Base-by-base conservation (phyloP, 2,329 filamentous ascomycete species). In the Diplodia sapinea region DNA sequence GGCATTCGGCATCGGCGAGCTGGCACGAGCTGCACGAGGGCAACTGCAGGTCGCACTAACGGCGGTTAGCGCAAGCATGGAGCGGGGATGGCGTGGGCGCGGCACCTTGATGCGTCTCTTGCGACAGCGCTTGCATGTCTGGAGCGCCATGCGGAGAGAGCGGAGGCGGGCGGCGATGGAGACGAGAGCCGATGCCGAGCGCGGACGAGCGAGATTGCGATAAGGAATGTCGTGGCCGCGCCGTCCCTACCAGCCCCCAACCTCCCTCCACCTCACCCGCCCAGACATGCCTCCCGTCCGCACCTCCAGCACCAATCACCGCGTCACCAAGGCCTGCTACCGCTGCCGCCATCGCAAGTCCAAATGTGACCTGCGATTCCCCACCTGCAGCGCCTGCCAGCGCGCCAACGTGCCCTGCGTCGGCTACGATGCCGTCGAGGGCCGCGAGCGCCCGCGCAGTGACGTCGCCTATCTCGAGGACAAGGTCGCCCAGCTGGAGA, bases 71-170 rank as follows among this genome's bases (percentile, higher is more conserved):
- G 31, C 9, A 12, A 15, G 43, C 15, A 31, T 13, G 1, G 17
- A 8, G 54, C 17, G 8, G 20, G n/a, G 9, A 17, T 13, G 9
- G 1, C 40, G n/a, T n/a, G 20, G 40, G 54, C n/a, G 43, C 6
- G 6, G 12, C 26, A 67, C 65, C 36, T 67, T 67, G 65, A 67
- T 67, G 55, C 65, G 55, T 47, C 65, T 61, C 49, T 67, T 67
- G 33, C 65, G 65, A 12, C 65, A 67, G 5, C 65, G 20, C 56
- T 55, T 67, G 65, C 65, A 67, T 9, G 65, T 67, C 50, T 67
- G 65, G 20, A 67, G 55, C 23, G 65, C 65, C 65, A 67, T 67
- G 43, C 15, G 54, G 13, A 29, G 33, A n/a, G 12, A 36, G 11
- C 36, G 50, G 15, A n/a, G 13, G 31, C 11, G 20, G 43, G 43